Conservation (phyloP, 345 rosid genomes). For the Populus deltoides region DNA sequence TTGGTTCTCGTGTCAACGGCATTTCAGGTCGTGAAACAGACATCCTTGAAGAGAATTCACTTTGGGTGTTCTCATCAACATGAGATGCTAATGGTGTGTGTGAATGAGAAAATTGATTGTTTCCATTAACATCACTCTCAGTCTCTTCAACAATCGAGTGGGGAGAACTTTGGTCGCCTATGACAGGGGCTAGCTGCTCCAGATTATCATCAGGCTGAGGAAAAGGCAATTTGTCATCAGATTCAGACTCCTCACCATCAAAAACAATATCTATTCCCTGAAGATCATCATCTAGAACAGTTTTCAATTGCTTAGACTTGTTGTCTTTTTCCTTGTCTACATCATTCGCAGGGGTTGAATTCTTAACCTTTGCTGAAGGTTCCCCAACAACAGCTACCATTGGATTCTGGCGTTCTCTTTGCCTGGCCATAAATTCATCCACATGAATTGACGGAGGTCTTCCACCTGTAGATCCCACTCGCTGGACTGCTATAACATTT, state of each 20-base stretch:
- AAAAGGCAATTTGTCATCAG: conserved; percentile 82
- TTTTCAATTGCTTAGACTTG: conserved; percentile 72
- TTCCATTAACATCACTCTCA: conserved; percentile 74
- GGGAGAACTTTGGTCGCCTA: conserved; percentile 73
- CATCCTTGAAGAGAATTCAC: conserved; percentile 89
- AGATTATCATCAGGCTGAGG: conserved; percentile 91
- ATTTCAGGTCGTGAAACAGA: conserved; percentile 69
- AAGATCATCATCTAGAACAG: conserved; percentile 89
- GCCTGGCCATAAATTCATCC: conserved; percentile 97
- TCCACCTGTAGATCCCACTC: conserved; percentile 86
- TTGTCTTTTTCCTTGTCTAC: conserved; percentile 51
- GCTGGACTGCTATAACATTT: conserved; percentile 73
- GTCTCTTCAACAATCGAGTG: conserved; percentile 94
- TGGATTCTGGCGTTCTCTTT: conserved; percentile 85
- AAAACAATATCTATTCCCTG: conserved; percentile 93
- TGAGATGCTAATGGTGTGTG: conserved; percentile 67
- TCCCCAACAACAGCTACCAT: conserved; percentile 62
- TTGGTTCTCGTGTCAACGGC: conserved; percentile 69
- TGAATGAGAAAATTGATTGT: conserved; percentile 62
- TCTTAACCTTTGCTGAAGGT: conserved; percentile 53
- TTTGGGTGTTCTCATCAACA: conserved; percentile 69
- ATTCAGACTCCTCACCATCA: conserved; percentile 91
- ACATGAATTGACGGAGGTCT: conserved; percentile 99
- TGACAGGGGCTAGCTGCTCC: conserved; percentile 67
- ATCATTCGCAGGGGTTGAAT: conserved; percentile 39